phyloP scores from a whole-genome alignment of 2,329 filamentous ascomycete species.

The Fusarium sp. region DNA sequence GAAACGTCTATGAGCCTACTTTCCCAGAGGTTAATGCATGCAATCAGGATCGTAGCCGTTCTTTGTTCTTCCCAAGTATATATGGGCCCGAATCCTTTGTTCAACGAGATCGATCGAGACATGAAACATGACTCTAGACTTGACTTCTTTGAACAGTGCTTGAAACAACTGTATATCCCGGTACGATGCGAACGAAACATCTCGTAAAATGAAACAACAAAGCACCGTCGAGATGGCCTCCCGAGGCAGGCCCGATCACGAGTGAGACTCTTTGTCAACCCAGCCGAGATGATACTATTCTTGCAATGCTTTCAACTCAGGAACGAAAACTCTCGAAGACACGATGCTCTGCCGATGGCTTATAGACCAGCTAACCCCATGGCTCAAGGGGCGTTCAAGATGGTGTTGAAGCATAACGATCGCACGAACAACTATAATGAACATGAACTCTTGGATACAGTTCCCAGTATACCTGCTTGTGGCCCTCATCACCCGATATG shows the following conservation, averaged over 20 bases:
- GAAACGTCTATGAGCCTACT: not conserved
- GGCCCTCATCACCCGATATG: not conserved
- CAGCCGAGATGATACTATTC: constrained; percentile 19
- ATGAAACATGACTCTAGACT: not conserved
- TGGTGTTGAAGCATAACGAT: constrained; percentile 10
- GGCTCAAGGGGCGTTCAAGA: not conserved
- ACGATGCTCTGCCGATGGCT: not conserved
- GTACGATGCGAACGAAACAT: constrained; percentile 1
- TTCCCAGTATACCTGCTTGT: constrained; percentile 12
- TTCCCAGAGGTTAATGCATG: constrained; percentile 8
- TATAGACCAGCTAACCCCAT: constrained; percentile 1
- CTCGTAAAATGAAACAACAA: constrained; percentile 4
- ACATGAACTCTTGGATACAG: constrained; percentile 1
- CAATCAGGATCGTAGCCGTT: not conserved
- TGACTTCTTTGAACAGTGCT: not conserved
- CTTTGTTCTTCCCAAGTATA: constrained; percentile 17
- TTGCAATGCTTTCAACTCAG: not conserved
- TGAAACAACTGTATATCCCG: not conserved
- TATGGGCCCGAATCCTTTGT: constrained; percentile 13
- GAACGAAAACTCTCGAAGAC: not conserved
- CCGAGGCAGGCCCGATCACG: not conserved
- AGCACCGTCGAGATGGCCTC: not conserved
- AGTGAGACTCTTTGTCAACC: constrained; percentile 23
- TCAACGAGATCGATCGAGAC: not conserved
- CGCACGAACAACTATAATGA: constrained; percentile 1